Evolutionary conservation across 768 basidiomycete species (phyloP).

Genomic region (Xerocomellus amylosporus): DNA sequence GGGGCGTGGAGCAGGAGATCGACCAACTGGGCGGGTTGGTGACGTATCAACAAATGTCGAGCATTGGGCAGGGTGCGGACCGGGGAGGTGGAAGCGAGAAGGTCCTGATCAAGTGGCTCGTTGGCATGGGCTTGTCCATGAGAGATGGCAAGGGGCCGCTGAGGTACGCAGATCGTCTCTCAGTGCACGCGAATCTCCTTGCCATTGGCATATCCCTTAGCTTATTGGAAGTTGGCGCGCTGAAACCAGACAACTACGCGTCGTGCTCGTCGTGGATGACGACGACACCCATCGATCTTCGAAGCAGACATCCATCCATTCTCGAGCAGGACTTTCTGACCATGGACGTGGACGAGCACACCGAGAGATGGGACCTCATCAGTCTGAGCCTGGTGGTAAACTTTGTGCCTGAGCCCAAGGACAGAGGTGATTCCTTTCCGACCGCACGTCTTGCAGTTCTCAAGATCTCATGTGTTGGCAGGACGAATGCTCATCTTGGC

Average conservation of each 20-base stretch:
- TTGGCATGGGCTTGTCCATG: conserved; percentile 42
- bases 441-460: neutral
- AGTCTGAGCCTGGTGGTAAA: conserved; percentile 89
- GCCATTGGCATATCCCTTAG: conserved; percentile 36
- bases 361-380: conserved; percentile 68
- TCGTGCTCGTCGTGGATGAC: conserved; percentile 69
- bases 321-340: conserved; percentile 82
- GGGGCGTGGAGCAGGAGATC: conserved; percentile 59
- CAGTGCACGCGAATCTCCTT: neutral
- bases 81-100: conserved; percentile 89
- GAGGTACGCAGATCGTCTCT: conserved; percentile 31
- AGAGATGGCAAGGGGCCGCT: conserved; percentile 25
- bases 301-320: conserved; percentile 78
- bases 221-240: conserved; percentile 84
- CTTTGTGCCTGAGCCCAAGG: conserved; percentile 72
- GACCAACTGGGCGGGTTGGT: conserved; percentile 72
- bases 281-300: conserved; percentile 75
- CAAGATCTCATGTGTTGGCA: conserved; percentile 27
- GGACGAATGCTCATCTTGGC: conserved; percentile 71
- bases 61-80: conserved; percentile 73
- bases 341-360: conserved; percentile 50
- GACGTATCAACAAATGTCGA: conserved; percentile 81
- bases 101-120: conserved; percentile 73
- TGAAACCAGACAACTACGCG: conserved; percentile 79
- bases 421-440: conserved; percentile 58